Evolutionary conservation across 371 early-diverging fungal species (phyloP).

Genomic region (Syncephalastrum contaminatum): DNA sequence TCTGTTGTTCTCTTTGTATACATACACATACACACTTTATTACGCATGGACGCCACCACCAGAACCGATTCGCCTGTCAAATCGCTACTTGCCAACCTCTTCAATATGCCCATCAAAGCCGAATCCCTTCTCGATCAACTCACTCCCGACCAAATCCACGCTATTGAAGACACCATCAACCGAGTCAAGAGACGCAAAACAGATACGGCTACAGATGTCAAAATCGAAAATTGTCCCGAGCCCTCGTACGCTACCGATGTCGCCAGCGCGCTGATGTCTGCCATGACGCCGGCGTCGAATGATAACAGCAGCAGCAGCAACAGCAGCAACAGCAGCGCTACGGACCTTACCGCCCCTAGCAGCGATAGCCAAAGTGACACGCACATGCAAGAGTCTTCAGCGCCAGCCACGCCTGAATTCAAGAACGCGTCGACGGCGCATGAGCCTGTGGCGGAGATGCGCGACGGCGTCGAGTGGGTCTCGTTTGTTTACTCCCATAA

Average conservation of each 20-base stretch:
- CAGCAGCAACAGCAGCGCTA: neutral
- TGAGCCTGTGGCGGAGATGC: constrained; percentile 42
- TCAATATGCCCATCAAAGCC: constrained; percentile 32
- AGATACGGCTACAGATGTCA: constrained; percentile 14
- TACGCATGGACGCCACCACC: too few relatives aligned
- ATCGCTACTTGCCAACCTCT: too few relatives aligned
- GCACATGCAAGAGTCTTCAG: constrained; percentile 51
- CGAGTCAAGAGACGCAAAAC: constrained; percentile 39
- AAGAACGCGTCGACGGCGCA: neutral
- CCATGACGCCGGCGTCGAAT: constrained; percentile 14
- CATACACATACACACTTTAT: too few relatives aligned
- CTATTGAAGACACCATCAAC: constrained; percentile 36
- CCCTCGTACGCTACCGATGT: constrained; percentile 10
- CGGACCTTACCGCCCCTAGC: neutral
- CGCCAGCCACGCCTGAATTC: too few relatives aligned
- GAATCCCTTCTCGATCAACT: constrained; percentile 31
- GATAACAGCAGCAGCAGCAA: constrained; percentile 11
- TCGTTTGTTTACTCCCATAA: constrained; percentile 66
- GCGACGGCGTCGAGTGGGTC: constrained; percentile 70
- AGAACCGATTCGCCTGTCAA: too few relatives aligned
- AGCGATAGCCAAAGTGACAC: constrained; percentile 7
- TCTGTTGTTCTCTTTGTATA: too few relatives aligned
- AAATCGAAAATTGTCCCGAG: neutral
- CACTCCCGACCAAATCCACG: constrained; percentile 33
- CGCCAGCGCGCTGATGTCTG: constrained; percentile 14